Percentiles rank a stretch among this genome's conserved stretches.
Evolutionary conservation across 139 green algal species (phyloP).

Genomic region (Auxenochlorella pyrenoidosa): DNA sequence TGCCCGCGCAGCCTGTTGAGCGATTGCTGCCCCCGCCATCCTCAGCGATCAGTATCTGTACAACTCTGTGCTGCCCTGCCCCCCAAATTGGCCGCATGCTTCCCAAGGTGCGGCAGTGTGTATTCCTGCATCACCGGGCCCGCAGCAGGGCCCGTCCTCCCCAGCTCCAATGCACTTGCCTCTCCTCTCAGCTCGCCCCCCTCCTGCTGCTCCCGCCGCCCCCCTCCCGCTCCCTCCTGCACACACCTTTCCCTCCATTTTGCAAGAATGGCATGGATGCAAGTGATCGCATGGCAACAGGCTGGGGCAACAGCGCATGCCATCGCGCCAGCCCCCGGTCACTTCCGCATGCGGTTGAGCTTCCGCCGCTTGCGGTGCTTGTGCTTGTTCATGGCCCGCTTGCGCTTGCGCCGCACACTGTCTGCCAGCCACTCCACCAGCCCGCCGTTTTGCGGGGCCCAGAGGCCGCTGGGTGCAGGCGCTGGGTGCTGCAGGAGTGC

Average conservation of each 20-base stretch:
- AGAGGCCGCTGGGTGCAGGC: neutral
- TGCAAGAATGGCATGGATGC: neutral
- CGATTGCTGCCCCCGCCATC: too few relatives aligned
- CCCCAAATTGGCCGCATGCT: neutral
- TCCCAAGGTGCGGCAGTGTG: neutral
- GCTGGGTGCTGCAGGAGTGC: neutral
- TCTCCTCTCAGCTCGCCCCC: neutral
- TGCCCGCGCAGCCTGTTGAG: too few relatives aligned
- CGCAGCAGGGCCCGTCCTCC: neutral
- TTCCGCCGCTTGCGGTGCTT: slow-evolving; percentile 56
- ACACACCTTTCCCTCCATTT: neutral
- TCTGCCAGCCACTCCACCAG: slow-evolving; percentile 4
- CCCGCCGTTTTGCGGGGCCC: neutral
- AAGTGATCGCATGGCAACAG: neutral
- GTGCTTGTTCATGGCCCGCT: slow-evolving; percentile 77
- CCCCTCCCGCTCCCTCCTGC: neutral
- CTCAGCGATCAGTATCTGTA: too few relatives aligned
- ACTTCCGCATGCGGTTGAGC: slow-evolving; percentile 14
- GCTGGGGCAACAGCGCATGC: neutral
- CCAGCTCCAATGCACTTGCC: neutral
- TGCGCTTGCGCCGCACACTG: slow-evolving; percentile 42
- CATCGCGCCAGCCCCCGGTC: neutral
- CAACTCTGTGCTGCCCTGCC: too few relatives aligned
- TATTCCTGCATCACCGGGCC: neutral
- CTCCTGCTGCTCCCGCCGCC: neutral